Evolutionary conservation across 257 asterid genomes (phyloP), one percentile per base, ranked within the genome.

Genomic region (Pogostemon cablin): DNA sequence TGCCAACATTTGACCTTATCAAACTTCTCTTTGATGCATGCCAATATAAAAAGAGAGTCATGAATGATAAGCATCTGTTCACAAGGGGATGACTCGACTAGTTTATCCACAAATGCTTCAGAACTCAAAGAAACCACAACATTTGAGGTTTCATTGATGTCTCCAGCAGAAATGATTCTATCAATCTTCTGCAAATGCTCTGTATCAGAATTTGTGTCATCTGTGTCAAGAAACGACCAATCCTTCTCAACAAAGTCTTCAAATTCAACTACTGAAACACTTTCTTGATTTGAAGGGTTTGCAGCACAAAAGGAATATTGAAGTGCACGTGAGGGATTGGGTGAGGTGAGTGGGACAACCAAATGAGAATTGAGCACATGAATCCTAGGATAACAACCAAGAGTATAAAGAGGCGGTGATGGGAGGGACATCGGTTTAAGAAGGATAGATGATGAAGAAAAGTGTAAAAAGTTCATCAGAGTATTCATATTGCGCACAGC

Each of bases 1-100:
- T 93, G 98, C 97, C 93, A 91, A 72, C 98, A 92, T 66, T 84
- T 85, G 62, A 93, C 86, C 52, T 68, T 74, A 80, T 91, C 97
- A 61, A 83, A 75, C 47, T 78, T 82, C 37, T 88, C 98, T 73
- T 93, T 90, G 77, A 93, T 81, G 85, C 88, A 85, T 5, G 98
- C 98, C 75, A 93, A 68, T 3, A 73, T 63, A 10, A 89, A 77
- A 61, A 91, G 85, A 32, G 96, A 89, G 58, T 83, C 95, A 54
- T 93, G 98, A 55, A 88, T 92, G 0, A 88, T 80, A 68, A 93
- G 81, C 58, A 93, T 69, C 79, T 87, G 86, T 60, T 78, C 73
- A 70, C 84, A 83, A 50, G 86, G 85, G 17, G 82, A 86, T 50
- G 87, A 79, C 20, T 53, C 20, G 58, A 87, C 79, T 6, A 91